Evolutionary conservation across 2,329 filamentous ascomycete species (phyloP), one percentile per base, ranked within the genome.

Genomic region (Colletotrichum truncatum): DNA sequence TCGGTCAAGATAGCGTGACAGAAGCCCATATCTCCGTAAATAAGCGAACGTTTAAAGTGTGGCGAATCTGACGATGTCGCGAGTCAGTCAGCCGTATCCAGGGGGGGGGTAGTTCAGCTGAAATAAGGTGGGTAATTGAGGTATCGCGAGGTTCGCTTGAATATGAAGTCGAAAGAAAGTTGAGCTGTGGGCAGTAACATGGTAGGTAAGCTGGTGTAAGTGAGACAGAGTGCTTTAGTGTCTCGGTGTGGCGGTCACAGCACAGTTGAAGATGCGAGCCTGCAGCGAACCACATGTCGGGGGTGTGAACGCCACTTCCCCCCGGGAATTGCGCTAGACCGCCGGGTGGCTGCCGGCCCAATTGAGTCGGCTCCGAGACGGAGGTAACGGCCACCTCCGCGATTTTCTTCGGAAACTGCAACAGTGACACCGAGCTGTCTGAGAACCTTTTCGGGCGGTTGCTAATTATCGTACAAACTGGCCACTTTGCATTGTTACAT

Each of bases 351-450:
- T 38, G 52, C 23, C 12, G 52, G 52, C 4, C 21, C 34, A 23
- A 12, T 18, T n/a, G 25, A 32, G 41, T 64, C 48, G 56, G 55
- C 61, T 60, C 61, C 55, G 56, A 61, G 45, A 18, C 46, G 61
- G 61, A 38, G 38, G 21, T 64, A 41, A 39, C 18, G 23, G 51
- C 12, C 12, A 28, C 28, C 23, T 12, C 43, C 55, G 46, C 61
- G 46, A 56, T 56, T 46, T 60, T 52, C n/a, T 54, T 39, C 34
- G 25, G 48, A 26, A n/a, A 23, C n/a, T 45, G 30, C 26, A 28
- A 16, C 28, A 11, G 41, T 34, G 7, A 11, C 34, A n/a, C 49
- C 51, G 21, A 54, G 43, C 28, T n/a, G 14, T 7, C 9, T 39
- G 30, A n/a, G 21, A 18, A 41, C 41, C 28, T 6, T 26, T 12